Conservation (phyloP, 306 rosid species). For the Leucaena leucocephala region DNA sequence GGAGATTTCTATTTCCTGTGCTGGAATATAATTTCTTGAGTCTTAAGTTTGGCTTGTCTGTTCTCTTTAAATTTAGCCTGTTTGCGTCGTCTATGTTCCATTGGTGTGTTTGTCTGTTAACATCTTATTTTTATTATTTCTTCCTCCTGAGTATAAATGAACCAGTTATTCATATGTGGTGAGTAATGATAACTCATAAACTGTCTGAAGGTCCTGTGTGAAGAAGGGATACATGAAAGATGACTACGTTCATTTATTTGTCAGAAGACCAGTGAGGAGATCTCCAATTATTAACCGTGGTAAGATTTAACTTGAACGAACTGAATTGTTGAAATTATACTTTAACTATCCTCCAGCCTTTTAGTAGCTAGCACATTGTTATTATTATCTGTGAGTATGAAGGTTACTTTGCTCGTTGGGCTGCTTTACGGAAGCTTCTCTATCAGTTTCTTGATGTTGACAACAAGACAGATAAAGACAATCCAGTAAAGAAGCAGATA, state of each 20-base stretch:
- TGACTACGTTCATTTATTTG: conserved; percentile 82
- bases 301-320: conserved; percentile 39
- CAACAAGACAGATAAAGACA: conserved; percentile 34
- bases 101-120: background rate
- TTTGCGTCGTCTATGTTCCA: background rate
- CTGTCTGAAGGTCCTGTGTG: conserved; percentile 79
- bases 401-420: conserved; percentile 96
- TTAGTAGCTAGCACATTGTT: conserved; percentile 20
- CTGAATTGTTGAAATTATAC: background rate
- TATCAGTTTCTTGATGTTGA: conserved; percentile 75
- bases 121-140: background rate
- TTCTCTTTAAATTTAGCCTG: background rate
- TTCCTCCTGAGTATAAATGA: conserved; percentile 23
- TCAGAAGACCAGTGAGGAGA: conserved; percentile 84
- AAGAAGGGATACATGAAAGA: conserved; percentile 96
- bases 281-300: conserved; percentile 96
- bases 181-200: conserved; percentile 26
- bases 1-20: background rate
- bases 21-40: background rate
- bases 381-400: conserved; percentile 27
- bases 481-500: conserved; percentile 30
- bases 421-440: conserved; percentile 76
- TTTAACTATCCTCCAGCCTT: conserved; percentile 24
- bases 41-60: background rate
- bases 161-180: conserved; percentile 14